Percentiles rank a stretch among this genome's conserved stretches.
Conservation (phyloP, 805 yeast species). For the Deakozyma indianensis region DNA sequence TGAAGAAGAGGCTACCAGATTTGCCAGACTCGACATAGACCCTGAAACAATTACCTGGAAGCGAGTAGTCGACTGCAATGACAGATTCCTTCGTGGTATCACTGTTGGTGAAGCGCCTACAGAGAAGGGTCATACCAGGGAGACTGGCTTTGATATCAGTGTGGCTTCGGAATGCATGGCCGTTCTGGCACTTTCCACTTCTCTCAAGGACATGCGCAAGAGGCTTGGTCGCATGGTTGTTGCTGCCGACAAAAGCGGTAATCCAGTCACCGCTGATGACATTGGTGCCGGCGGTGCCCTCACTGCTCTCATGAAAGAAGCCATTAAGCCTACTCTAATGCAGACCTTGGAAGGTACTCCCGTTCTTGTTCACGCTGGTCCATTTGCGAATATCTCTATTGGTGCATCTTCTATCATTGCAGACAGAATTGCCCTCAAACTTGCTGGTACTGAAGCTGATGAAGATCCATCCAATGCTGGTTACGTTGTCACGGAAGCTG, state of each 20-base stretch:
- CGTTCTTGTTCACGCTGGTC: conserved; percentile 95
- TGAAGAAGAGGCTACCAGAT: conserved; percentile 54
- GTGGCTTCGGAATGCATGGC: conserved; percentile 98
- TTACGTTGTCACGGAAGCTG: conserved; percentile 93
- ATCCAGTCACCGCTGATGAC: conserved; percentile 86
- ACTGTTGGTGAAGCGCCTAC: conserved; percentile 88
- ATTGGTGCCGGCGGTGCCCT: conserved; percentile 92
- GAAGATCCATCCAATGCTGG: conserved; percentile 34
- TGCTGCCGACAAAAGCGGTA: conserved; percentile 61
- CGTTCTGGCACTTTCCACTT: conserved; percentile 68
- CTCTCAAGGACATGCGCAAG: conserved; percentile 68
- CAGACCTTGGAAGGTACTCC: conserved; percentile 97
- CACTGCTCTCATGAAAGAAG: conserved; percentile 88
- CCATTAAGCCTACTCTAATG: conserved; percentile 92
- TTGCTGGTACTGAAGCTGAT: conserved; percentile 53
- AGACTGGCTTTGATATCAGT: conserved; percentile 88
- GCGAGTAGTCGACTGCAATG: conserved; percentile 90
- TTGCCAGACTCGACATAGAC: conserved; percentile 78
- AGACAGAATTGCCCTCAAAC: conserved; percentile 81
- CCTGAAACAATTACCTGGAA: conserved; percentile 83
- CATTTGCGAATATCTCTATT: conserved; percentile 92
- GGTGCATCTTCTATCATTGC: conserved; percentile 95
- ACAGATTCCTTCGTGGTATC: conserved; percentile 76
- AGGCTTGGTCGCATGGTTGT: conserved; percentile 84
- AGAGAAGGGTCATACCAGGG: conserved; percentile 75